A percentile compares a stretch with the other conserved stretches of the same genome.
Evolutionary conservation across 2,329 filamentous ascomycete genomes (phyloP).

Genomic region (Cladosporium sp.): DNA sequence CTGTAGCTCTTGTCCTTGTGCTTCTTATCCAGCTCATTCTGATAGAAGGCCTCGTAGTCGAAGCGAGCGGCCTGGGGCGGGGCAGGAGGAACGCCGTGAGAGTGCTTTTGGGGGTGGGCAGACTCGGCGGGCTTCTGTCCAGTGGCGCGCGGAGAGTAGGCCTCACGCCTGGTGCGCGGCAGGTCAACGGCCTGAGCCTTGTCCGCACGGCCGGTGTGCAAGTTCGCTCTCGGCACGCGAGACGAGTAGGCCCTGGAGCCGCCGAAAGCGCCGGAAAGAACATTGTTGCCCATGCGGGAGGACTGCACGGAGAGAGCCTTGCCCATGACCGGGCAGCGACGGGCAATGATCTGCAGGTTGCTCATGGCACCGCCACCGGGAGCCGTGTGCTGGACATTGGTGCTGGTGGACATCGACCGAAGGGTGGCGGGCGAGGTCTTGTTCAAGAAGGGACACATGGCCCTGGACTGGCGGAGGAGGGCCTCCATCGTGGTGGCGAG

Average conservation of each 20-base stretch:
- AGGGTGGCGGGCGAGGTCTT: constrained; percentile 87
- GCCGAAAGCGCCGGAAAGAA: constrained; percentile 44
- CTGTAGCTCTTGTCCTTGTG: constrained; percentile 99
- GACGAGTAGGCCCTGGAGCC: constrained; percentile 56
- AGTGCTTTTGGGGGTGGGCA: constrained; percentile 21
- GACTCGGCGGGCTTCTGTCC: constrained; percentile 11
- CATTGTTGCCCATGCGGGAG: constrained; percentile 42
- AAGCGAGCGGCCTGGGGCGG: constrained; percentile 57
- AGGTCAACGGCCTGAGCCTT: constrained; percentile 43
- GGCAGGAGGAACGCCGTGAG: constrained; percentile 39
- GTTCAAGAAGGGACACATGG: constrained; percentile 96
- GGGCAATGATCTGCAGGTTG: constrained; percentile 88
- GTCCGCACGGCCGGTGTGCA: constrained; percentile 33
- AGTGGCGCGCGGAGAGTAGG: constrained; percentile 1
- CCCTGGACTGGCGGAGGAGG: constrained; percentile 88
- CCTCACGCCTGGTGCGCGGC: constrained; percentile 15
- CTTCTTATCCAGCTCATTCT: constrained; percentile 88
- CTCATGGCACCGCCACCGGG: constrained; percentile 90
- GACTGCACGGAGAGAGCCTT: constrained; percentile 88
- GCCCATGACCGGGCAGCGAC: constrained; percentile 97
- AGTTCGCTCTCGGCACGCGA: constrained; percentile 70
- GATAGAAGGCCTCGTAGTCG: constrained; percentile 87
- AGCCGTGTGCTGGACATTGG: constrained; percentile 57
- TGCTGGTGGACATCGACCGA: constrained; percentile 76
- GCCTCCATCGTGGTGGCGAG: constrained; percentile 65